These are phyloP conservation scores for Mimosa pudica DNA, from an alignment of 306 rosid species.

Conservation along the genomic window DNA sequence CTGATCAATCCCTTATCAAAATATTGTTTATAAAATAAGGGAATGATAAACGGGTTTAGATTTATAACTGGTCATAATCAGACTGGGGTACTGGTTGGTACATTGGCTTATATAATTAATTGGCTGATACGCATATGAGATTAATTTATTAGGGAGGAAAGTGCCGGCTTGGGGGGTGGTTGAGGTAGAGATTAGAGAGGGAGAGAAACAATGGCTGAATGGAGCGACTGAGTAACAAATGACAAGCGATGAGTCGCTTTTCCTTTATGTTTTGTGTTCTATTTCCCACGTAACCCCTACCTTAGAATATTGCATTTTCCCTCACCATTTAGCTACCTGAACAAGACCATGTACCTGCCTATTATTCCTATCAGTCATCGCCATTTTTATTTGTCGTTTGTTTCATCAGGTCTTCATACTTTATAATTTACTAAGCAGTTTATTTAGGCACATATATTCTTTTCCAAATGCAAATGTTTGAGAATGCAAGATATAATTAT, in stretches of 20 bases:
- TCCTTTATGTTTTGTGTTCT: slow-evolving; percentile 44
- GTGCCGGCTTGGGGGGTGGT: slow-evolving; percentile 30
- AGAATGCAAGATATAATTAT: no score
- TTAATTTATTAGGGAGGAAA: background rate
- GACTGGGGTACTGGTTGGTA: slow-evolving; percentile 14
- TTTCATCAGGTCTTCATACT: background rate
- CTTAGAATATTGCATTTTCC: slow-evolving; percentile 15
- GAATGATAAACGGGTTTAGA: no score
- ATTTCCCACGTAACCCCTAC: slow-evolving; percentile 52
- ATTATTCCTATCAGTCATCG: background rate
- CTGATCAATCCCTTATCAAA: no score
- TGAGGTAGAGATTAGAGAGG: slow-evolving; percentile 31
- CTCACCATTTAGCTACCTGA: background rate
- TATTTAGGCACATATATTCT: no score
- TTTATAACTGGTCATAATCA: slow-evolving; percentile 13
- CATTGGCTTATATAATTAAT: background rate
- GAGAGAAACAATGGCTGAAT: slow-evolving; percentile 21
- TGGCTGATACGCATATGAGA: background rate
- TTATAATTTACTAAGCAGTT: no score
- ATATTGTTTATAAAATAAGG: no score
- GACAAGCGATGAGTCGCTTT: slow-evolving; percentile 65
- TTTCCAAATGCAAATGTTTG: no score
- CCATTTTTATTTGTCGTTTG: background rate
- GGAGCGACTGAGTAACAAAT: slow-evolving; percentile 63
- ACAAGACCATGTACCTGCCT: background rate